These are phyloP conservation scores for Selaginella moellendorffii DNA, from an alignment of 75 land plant genomes.

Conservation along the genomic window DNA sequence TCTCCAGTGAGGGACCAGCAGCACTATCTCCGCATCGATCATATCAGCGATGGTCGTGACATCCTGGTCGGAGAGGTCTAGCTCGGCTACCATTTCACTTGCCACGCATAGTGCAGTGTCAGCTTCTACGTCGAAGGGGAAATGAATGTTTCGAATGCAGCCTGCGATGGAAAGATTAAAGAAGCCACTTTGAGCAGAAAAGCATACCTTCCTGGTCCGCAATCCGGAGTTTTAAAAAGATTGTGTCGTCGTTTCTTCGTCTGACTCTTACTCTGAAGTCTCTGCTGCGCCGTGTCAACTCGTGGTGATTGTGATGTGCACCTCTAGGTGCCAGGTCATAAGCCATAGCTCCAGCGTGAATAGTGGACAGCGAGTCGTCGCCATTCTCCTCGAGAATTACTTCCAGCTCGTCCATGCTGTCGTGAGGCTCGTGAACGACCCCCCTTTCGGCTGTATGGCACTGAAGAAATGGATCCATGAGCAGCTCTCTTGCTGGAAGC, in stretches of 20 bases:
- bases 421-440: no score
- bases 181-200: background rate
- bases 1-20: conserved; percentile 44
- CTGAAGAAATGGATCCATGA: conserved; percentile 8
- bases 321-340: background rate
- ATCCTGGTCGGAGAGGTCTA: conserved; percentile 43
- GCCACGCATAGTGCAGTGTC: conserved; percentile 44
- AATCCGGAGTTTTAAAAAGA: conserved; percentile 70
- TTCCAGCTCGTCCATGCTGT: background rate
- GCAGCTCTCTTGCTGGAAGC: conserved; percentile 11
- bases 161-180: conserved; percentile 20
- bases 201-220: conserved; percentile 62
- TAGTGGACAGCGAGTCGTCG: background rate
- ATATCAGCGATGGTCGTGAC: conserved; percentile 54
- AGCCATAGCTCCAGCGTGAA: background rate
- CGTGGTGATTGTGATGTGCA: background rate
- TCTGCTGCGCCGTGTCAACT: conserved; percentile 10
- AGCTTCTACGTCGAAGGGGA: conserved; percentile 42
- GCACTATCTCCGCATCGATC: conserved; percentile 56
- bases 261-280: conserved; percentile 72
- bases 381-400: background rate
- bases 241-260: conserved; percentile 48
- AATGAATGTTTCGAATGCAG: conserved; percentile 34
- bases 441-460: background rate
- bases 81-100: conserved; percentile 45